Percentiles rank a stretch among this genome's conserved stretches.
Evolutionary conservation across 768 basidiomycete species (phyloP).

Genomic region (Fistulinella prunicolor): DNA sequence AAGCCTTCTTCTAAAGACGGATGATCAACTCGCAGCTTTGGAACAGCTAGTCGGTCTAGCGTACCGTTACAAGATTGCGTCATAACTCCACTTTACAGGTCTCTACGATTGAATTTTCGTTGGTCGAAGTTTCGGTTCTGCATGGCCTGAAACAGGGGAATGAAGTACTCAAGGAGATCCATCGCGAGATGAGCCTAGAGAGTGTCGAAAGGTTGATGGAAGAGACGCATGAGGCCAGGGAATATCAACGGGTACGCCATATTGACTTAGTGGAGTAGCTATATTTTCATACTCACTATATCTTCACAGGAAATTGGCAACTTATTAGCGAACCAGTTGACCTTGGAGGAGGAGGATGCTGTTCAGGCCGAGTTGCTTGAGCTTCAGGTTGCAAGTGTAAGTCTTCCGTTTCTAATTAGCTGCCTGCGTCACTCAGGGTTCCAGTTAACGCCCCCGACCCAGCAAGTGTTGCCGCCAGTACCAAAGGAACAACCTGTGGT

Average conservation of each 20-base stretch:
- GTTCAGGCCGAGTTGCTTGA: constrained; percentile 80
- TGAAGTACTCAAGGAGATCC: constrained; percentile 89
- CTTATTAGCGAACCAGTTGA: constrained; percentile 77
- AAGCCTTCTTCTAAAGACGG: constrained; percentile 80
- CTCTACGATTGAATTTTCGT: constrained; percentile 93
- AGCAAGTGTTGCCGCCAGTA: constrained; percentile 49
- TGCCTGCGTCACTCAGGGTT: background rate
- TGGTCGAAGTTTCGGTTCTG: constrained; percentile 88
- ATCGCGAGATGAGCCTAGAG: constrained; percentile 90
- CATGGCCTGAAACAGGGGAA: constrained; percentile 94
- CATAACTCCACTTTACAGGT: constrained; percentile 52
- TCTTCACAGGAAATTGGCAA: constrained; percentile 80
- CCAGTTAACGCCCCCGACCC: constrained; percentile 31
- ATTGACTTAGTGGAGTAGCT: background rate
- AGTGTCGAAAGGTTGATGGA: constrained; percentile 92
- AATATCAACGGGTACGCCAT: constrained; percentile 75
- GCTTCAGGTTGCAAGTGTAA: constrained; percentile 63
- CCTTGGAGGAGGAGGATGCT: constrained; percentile 88
- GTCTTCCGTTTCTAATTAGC: constrained; percentile 21
- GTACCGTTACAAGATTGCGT: background rate
- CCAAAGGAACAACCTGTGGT: constrained; percentile 46
- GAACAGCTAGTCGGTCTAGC: constrained; percentile 72
- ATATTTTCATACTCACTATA: background rate
- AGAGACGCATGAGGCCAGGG: constrained; percentile 89
- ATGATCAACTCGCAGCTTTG: constrained; percentile 81